Evolutionary conservation across 2,329 filamentous ascomycete species (phyloP), one percentile per base, ranked within the genome.

Genomic region (Colletotrichum acutatum): DNA sequence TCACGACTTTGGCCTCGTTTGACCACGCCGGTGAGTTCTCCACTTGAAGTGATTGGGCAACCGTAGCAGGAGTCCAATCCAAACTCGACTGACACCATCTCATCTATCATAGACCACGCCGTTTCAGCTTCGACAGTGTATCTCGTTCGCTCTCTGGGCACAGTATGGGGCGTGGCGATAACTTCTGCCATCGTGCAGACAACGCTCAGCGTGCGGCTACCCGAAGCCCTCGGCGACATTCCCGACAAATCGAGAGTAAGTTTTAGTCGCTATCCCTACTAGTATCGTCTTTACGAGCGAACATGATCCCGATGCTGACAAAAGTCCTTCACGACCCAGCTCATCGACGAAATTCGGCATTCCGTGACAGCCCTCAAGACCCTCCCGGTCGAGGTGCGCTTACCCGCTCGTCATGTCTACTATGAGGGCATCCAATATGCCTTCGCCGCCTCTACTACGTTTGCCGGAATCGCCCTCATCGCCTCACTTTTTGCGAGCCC

Each of bases 131-230:
- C 90, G 1, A 91, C 88, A 0, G 88, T 91, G 7, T 92, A 92
- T 78, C 84, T 92, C 24, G 86, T 92, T 56, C 87, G 90, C 30
- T 92, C 90, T 0, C 81, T 92, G 3, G 90, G 90, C 2, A 89
- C 87, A 0, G 90, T 92, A 19, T 92, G 89, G 86, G 90, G 90
- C 11, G 90, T 92, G 1, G 90, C 90, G 0, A 83, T 90, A 46
- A 89, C 89, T 0, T 90, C 90, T 9, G 86, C 90, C 7, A 90
- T 92, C 57, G 84, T 91, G 42, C 90, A 92, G 80, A 92, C 89
- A 69, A 89, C 87, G 68, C 84, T 92, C 75, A 89, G 84, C 76
- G 81, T 85, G 76, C 84, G 85, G 73, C 83, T 92, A 30, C 86
- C 87, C 5, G 80, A 83, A 73, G 89, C 86, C 75, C 81, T 92